These are phyloP conservation scores for Warburgia ugandensis DNA, from an alignment of 164 flowering plant species.

Conservation along the genomic window DNA sequence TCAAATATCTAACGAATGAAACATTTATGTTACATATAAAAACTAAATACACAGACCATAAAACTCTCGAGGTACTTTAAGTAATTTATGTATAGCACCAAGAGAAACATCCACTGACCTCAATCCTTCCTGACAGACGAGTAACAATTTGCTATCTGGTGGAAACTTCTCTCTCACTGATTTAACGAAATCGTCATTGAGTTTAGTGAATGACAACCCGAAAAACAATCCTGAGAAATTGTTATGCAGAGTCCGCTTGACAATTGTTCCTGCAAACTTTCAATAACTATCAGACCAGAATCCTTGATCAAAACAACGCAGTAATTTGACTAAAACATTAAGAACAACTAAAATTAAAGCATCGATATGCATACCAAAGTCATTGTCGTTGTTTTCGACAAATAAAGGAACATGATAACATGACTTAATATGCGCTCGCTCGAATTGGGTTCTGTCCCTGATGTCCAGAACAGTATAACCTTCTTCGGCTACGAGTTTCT, in stretches of 20 bases:
- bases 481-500: slow-evolving; percentile 49
- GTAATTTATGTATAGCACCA: too few relatives aligned
- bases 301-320: background rate
- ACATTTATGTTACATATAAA: too few relatives aligned
- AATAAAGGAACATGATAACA: slow-evolving; percentile 81
- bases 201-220: slow-evolving; percentile 78
- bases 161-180: slow-evolving; percentile 65
- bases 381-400: slow-evolving; percentile 80
- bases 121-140: slow-evolving; percentile 91
- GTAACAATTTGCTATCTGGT: slow-evolving; percentile 59
- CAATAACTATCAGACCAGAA: background rate
- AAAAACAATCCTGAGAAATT: slow-evolving; percentile 94
- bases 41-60: too few relatives aligned
- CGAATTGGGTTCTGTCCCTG: slow-evolving; percentile 64
- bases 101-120: slow-evolving; percentile 36
- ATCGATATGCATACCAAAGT: slow-evolving; percentile 52
- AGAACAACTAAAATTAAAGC: background rate
- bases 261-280: slow-evolving; percentile 57
- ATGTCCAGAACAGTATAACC: slow-evolving; percentile 72
- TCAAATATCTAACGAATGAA: too few relatives aligned
- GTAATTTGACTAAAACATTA: background rate
- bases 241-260: slow-evolving; percentile 80
- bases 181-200: slow-evolving; percentile 66
- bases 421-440: slow-evolving; percentile 77
- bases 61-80: too few relatives aligned